Conservation (phyloP, 2,329 filamentous ascomycete genomes). For the Emydomyces testavorans region DNA sequence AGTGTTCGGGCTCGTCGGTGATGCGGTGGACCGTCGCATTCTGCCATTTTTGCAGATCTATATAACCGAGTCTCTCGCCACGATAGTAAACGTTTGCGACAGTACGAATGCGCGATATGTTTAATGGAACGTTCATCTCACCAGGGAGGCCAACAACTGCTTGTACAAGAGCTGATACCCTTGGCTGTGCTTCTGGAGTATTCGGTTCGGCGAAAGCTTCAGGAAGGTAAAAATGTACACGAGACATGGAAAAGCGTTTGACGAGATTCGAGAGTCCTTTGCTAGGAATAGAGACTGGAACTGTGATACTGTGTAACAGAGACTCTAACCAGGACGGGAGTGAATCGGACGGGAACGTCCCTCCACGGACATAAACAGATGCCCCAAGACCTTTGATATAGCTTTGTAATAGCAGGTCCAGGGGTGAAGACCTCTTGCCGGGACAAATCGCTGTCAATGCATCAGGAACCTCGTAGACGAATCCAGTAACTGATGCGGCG, state of each 20-base stretch:
- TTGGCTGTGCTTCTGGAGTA: constrained; percentile 60
- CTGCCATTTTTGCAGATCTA: constrained; percentile 75
- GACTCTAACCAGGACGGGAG: constrained; percentile 75
- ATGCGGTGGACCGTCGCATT: constrained; percentile 66
- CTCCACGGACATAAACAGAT: constrained; percentile 72
- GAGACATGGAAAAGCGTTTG: constrained; percentile 71
- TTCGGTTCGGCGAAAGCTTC: constrained; percentile 66
- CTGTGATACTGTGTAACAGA: constrained; percentile 66
- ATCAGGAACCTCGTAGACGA: constrained; percentile 62
- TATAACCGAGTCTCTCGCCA: constrained; percentile 62
- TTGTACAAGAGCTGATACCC: constrained; percentile 70
- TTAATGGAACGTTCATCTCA: constrained; percentile 75
- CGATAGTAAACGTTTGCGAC: constrained; percentile 72
- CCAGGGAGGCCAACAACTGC: constrained; percentile 68
- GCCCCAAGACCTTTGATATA: constrained; percentile 73
- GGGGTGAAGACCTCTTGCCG: constrained; percentile 62
- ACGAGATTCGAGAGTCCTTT: constrained; percentile 71
- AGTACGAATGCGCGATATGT: constrained; percentile 65
- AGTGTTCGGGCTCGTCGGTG: constrained; percentile 45
- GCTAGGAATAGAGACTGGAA: constrained; percentile 76
- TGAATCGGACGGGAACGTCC: constrained; percentile 50
- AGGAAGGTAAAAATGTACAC: constrained; percentile 78
- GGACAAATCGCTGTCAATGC: constrained; percentile 64
- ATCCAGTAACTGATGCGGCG: constrained; percentile 56
- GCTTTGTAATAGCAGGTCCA: constrained; percentile 67